These are phyloP conservation scores for Rhododendron henanense DNA, from an alignment of 148 eudicot genomes.

Conservation along the genomic window DNA sequence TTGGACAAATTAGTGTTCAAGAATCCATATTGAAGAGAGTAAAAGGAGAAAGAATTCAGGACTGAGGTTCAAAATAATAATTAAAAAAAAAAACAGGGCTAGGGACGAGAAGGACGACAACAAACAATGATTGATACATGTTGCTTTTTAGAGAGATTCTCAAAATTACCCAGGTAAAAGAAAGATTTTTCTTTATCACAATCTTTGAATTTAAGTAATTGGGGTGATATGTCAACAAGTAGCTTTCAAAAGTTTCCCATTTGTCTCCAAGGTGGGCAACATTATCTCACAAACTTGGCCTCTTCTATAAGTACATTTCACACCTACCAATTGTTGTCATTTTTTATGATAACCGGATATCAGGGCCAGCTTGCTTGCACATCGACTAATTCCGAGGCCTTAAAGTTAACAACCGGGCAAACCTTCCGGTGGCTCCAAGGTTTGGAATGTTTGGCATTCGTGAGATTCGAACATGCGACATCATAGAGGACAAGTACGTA, in stretches of 20 bases:
- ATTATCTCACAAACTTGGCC: background rate
- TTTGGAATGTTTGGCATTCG: too few species aligned
- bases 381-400: too few species aligned
- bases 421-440: background rate
- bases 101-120: background rate
- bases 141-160: background rate
- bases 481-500: background rate
- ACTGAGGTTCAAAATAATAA: background rate
- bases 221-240: background rate
- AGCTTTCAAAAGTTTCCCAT: background rate
- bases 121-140: background rate
- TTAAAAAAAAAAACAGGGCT: background rate
- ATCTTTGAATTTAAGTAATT: background rate
- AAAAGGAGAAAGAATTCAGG: background rate
- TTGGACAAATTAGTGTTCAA: background rate
- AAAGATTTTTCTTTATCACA: background rate
- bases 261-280: conserved; percentile 1
- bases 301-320: background rate
- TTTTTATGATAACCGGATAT: background rate
- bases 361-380: too few species aligned
- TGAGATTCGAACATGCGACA: background rate
- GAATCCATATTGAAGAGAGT: background rate
- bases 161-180: background rate
- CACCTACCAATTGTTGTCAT: background rate
- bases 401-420: too few species aligned